Evolutionary conservation across 176 grass and related monocot species (phyloP).

Genomic region (Oryza nivara): DNA sequence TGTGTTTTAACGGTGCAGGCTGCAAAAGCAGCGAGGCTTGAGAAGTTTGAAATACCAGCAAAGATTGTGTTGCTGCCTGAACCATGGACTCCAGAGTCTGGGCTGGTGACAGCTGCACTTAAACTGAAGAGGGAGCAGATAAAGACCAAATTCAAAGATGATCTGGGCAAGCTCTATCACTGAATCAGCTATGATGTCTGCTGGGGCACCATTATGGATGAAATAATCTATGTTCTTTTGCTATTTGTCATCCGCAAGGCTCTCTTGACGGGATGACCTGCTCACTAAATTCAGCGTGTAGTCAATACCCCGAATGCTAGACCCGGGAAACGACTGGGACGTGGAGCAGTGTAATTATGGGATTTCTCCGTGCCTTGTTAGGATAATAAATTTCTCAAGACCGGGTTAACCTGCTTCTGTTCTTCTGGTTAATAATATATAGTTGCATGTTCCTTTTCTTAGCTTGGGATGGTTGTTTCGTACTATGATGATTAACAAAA

Average conservation of each 20-base stretch:
- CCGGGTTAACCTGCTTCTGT: background rate
- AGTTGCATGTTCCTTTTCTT: no score
- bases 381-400: background rate
- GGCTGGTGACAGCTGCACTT: constrained; percentile 73
- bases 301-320: background rate
- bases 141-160: constrained; percentile 70
- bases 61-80: constrained; percentile 69
- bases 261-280: background rate
- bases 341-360: background rate
- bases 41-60: constrained; percentile 72
- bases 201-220: background rate
- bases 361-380: background rate
- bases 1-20: constrained; percentile 44
- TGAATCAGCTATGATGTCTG: background rate
- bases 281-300: background rate
- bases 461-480: no score
- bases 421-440: background rate
- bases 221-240: constrained; percentile 15
- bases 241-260: constrained; percentile 2
- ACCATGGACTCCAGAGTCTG: constrained; percentile 81
- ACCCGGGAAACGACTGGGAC: background rate
- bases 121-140: constrained; percentile 82
- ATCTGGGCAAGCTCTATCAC: constrained; percentile 56
- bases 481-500: no score
- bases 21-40: constrained; percentile 55